A percentile compares a stretch with the other conserved stretches of the same genome.
Evolutionary conservation across 768 basidiomycete genomes (phyloP).

Genomic region (Leccinum variicolor): DNA sequence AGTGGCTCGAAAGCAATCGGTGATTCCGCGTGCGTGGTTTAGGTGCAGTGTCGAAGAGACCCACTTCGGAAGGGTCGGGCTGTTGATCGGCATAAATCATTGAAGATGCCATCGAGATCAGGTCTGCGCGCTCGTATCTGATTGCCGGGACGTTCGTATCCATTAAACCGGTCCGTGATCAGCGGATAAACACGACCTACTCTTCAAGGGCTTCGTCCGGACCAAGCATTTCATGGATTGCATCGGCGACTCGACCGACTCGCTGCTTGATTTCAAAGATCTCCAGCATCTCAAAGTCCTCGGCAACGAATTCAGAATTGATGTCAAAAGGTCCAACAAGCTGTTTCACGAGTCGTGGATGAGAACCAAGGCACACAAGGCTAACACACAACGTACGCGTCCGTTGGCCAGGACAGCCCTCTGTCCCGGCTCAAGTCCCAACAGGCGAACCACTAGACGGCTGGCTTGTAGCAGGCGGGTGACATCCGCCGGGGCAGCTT

Average conservation of each 20-base stretch:
- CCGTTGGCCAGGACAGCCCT: slow-evolving; percentile 77
- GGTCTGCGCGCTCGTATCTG: slow-evolving; percentile 54
- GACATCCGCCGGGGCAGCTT: slow-evolving; percentile 27
- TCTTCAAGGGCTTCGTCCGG: slow-evolving; percentile 36
- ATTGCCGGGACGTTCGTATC: background rate
- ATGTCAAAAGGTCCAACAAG: slow-evolving; percentile 68
- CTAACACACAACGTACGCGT: slow-evolving; percentile 49
- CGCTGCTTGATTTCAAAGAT: slow-evolving; percentile 73
- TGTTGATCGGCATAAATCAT: slow-evolving; percentile 67
- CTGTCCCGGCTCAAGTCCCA: slow-evolving; percentile 60
- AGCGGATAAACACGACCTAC: slow-evolving; percentile 31
- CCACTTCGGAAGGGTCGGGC: slow-evolving; percentile 69
- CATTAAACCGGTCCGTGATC: background rate
- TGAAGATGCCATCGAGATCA: slow-evolving; percentile 66
- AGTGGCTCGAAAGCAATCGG: slow-evolving; percentile 51
- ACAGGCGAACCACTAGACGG: slow-evolving; percentile 47
- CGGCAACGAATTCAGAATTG: slow-evolving; percentile 52
- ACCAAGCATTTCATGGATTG: slow-evolving; percentile 54
- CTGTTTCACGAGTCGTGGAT: slow-evolving; percentile 36
- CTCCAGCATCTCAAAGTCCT: slow-evolving; percentile 73
- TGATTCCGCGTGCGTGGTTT: slow-evolving; percentile 62
- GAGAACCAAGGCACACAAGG: background rate
- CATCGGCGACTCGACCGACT: slow-evolving; percentile 62
- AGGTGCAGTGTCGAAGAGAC: slow-evolving; percentile 65
- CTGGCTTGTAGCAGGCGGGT: slow-evolving; percentile 41